Percentiles rank a stretch among this genome's conserved stretches.
Evolutionary conservation across 306 rosid genomes (phyloP).

Genomic region (Trifolium fragiferum): DNA sequence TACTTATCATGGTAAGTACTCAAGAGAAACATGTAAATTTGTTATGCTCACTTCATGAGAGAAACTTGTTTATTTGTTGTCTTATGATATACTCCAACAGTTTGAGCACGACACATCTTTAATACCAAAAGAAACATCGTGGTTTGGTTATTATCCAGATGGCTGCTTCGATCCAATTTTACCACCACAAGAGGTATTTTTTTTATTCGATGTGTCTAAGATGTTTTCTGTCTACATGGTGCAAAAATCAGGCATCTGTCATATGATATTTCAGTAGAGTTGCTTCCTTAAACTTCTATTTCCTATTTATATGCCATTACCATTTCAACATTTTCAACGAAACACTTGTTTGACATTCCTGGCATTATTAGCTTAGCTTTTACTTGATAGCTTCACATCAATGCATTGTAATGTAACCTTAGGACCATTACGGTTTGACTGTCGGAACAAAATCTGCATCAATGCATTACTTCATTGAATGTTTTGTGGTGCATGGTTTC

Average conservation of each 20-base stretch:
- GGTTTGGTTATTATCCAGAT: conserved; percentile 94
- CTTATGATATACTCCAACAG: conserved; percentile 49
- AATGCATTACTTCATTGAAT: background rate
- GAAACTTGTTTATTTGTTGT: conserved; percentile 25
- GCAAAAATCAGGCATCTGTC: background rate
- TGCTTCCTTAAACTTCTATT: conserved; percentile 19
- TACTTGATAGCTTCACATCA: too few species aligned
- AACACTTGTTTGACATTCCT: too few species aligned
- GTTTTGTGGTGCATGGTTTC: conserved; percentile 1
- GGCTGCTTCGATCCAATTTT: conserved; percentile 65
- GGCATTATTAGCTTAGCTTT: too few species aligned
- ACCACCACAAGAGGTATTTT: conserved; percentile 63
- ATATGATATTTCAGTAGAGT: conserved; percentile 5
- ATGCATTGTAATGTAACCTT: too few species aligned
- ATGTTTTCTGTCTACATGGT: background rate
- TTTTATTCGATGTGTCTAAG: conserved; percentile 12
- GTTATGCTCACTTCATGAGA: conserved; percentile 26
- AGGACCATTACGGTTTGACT: too few species aligned
- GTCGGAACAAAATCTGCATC: too few species aligned
- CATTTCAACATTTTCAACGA: background rate
- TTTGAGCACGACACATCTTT: conserved; percentile 74
- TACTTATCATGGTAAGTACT: conserved; percentile 83
- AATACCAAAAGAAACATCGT: conserved; percentile 86
- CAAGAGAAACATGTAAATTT: too few species aligned
- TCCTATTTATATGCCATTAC: background rate